A percentile compares a stretch with the other conserved stretches of the same genome.
Conservation (phyloP, 768 basidiomycete genomes). For the Mrakia blollopis region DNA sequence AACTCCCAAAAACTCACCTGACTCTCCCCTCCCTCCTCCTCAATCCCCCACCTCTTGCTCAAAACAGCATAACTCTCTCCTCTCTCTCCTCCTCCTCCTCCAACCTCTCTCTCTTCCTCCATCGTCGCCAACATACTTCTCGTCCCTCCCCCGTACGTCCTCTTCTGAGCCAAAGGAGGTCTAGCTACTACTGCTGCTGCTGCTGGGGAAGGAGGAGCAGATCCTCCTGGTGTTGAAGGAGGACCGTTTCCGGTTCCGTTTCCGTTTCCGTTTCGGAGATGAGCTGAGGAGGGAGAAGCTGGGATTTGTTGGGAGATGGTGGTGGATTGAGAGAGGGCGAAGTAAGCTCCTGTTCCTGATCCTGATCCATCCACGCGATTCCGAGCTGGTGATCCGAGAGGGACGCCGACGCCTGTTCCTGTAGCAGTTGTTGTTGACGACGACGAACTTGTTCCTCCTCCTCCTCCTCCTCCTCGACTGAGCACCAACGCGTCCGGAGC, state of each 20-base stretch:
- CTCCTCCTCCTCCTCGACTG: neutral
- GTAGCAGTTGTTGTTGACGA: no score
- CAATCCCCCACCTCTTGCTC: constrained; percentile 30
- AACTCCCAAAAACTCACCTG: neutral
- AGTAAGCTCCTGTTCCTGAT: neutral
- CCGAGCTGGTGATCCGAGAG: neutral
- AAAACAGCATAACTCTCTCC: constrained; percentile 30
- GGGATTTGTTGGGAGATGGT: neutral
- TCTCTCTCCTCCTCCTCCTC: neutral
- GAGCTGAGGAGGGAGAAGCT: neutral
- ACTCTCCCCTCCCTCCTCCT: constrained; percentile 9
- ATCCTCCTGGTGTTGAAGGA: constrained; percentile 1
- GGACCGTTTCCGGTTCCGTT: no score
- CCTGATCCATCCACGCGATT: neutral
- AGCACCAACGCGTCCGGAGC: constrained; percentile 1
- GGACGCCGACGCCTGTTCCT: neutral
- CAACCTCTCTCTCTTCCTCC: neutral
- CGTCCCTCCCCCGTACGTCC: constrained; percentile 31
- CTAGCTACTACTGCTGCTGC: neutral
- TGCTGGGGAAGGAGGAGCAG: neutral
- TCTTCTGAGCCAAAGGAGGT: constrained; percentile 1
- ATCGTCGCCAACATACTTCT: constrained; percentile 23
- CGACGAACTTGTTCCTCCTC: no score
- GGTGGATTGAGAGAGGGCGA: neutral
- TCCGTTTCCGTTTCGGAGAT: no score